Evolutionary conservation across 148 eudicot species (phyloP), one percentile per base, ranked within the genome.

Genomic region (Oxyria digyna): DNA sequence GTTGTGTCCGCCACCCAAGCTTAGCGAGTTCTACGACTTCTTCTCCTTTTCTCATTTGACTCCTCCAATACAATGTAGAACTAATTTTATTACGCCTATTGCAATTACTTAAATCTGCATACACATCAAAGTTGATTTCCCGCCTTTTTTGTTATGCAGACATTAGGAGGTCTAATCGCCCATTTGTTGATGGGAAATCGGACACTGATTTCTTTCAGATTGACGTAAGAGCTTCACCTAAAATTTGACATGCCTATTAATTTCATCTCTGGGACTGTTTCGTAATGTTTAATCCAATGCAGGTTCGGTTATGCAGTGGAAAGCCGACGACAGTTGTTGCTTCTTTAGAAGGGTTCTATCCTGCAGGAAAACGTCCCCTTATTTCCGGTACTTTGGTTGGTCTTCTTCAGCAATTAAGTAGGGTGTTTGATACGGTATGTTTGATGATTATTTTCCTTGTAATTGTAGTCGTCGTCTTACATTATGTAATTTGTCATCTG

Each of bases 11-110:
- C 91, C 96, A 38, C 88, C 91, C 72, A 79, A 78, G 79, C 79
- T 93, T 5, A 91, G 88, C 17, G 88, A 87, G 78, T 93, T 93
- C 73, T 93, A 89, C 69, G 96, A 89, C 73, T 93, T 93, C 80
- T 93, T 93, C 86, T 89, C 95, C 41, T 83, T 93, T 76, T 83
- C 96, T 73, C 94, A 89, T 77, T 77, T 89, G 46, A 83, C 95
- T 72, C 86, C 96, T 8, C 98, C 96, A 0, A 77, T 93, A 52
- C 96, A 93, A 57, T 93, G 98, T 93, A 27, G 73, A 91, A 38
- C 7, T 10, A 38, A 38, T 1, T 1, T 38, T 38, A 6, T n/a
- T 35, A 42, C 0, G 45, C 45, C 12, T 42, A 42, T 2, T 42
- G n/a, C 46, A 43, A 8, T 43, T n/a, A 5, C n/a, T 20, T 20